These are phyloP conservation scores for Coemansia sp. DNA, from an alignment of 192 early-diverging fungal species.

Conservation along the genomic window DNA sequence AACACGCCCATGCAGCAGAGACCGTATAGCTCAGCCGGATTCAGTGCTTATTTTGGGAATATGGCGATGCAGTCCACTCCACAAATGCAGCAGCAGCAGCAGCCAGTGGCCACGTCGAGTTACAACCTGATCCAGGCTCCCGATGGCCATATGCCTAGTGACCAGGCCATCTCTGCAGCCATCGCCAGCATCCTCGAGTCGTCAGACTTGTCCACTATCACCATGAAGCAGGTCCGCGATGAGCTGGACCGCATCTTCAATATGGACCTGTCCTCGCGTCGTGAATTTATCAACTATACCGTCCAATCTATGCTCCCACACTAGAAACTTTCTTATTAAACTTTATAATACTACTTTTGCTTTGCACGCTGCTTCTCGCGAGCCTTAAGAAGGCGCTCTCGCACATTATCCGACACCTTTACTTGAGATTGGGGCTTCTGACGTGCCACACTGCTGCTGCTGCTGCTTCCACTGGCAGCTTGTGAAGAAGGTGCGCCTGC, in stretches of 20 bases:
- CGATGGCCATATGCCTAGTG: constrained; percentile 18
- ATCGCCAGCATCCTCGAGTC: constrained; percentile 64
- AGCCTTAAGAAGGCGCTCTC: constrained; percentile 44
- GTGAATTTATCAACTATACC: constrained; percentile 12
- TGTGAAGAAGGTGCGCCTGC: too few species aligned
- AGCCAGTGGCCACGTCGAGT: constrained; percentile 19
- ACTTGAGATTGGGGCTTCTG: constrained; percentile 4
- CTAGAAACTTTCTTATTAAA: neutral
- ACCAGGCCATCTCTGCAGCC: constrained; percentile 61
- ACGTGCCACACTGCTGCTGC: too few species aligned
- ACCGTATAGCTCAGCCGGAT: constrained; percentile 19
- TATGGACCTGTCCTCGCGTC: constrained; percentile 47
- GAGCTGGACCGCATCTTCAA: constrained; percentile 59
- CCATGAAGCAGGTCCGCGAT: constrained; percentile 82
- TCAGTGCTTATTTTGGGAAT: constrained; percentile 28
- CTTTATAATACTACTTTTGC: constrained; percentile 4
- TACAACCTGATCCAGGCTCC: constrained; percentile 27
- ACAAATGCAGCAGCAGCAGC: constrained; percentile 7
- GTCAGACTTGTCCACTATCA: constrained; percentile 66
- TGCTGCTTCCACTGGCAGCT: too few species aligned
- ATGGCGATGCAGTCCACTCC: constrained; percentile 9
- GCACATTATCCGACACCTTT: constrained; percentile 39
- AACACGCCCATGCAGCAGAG: constrained; percentile 3
- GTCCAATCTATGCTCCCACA: constrained; percentile 57
- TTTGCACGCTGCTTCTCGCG: constrained; percentile 42